Base-by-base conservation (phyloP, 1,139 yeast species). In the Spencermartinsiella ligniputridi region DNA sequence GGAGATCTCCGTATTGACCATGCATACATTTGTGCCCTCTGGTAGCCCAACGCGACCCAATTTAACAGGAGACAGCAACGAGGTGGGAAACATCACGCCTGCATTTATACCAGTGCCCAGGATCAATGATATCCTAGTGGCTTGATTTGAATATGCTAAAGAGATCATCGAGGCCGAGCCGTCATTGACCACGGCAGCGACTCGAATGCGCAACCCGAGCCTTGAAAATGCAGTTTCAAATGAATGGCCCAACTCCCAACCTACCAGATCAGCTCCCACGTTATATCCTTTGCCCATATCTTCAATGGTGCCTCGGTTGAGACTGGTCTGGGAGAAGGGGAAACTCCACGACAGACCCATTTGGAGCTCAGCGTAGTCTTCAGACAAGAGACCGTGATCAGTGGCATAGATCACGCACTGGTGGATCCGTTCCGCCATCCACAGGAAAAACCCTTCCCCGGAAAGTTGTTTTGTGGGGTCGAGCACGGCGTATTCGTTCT, bases 231-330 rank as follows among this genome's bases (percentile, higher is more conserved):
- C 73, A 61, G 79, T 85, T 51, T 84, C 77, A 45, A 84, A 68
- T 37, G 74, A 71, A 19, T 66, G 69, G 42, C 84, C 90, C 37
- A 89, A 81, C 58, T 88, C 95, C 64, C 81, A 73, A 41, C 83
- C 88, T 35, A 82, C 80, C 39, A 83, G 76, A 56, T 86, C 95
- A 20, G 78, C 79, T 6, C 60, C 54, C 47, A 86, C 81, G 50
- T 80, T 75, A 65, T 84, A 88, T 16, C 96, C 96, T 64, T 89
- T 89, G 19, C 96, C 89, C 97, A 96, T 89, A 63, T 92, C 78
- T 48, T 85, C 76, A 54, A 89, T 74, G 8, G 74, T 75, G 44
- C 96, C 96, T 6, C 76, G 69, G 53, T 76, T 72, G 50, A 87
- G 71, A 3, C 84, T 79, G 18, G 81, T 76, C 46, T 61, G 66